phyloP scores from a whole-genome alignment of 169 alveolate species.

The Cardiosporidium cionae region DNA sequence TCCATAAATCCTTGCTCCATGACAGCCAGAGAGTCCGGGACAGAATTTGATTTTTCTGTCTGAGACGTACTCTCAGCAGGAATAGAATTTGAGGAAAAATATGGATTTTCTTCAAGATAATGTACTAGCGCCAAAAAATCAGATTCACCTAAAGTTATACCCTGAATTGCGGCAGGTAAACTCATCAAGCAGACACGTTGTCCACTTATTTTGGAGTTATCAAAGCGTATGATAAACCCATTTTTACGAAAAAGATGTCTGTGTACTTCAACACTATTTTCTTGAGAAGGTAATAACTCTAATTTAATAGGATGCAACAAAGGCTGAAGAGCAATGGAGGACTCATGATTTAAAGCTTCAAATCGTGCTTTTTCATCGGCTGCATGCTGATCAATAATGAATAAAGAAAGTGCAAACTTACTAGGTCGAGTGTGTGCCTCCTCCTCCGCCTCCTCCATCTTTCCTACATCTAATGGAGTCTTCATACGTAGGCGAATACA shows the following conservation, averaged over 20 bases:
- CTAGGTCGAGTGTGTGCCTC: background rate
- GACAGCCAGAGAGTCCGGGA: no score
- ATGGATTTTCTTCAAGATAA: background rate
- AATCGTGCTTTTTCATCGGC: constrained; percentile 91
- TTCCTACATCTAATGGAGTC: background rate
- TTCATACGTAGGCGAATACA: constrained; percentile 33
- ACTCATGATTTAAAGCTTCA: constrained; percentile 74
- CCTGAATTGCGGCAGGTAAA: background rate
- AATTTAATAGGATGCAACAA: constrained; percentile 80
- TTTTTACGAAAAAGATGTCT: background rate
- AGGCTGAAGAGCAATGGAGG: constrained; percentile 70
- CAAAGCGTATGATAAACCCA: constrained; percentile 3
- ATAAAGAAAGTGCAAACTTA: constrained; percentile 50
- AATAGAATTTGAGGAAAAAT: no score
- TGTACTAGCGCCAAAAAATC: background rate
- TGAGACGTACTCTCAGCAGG: no score
- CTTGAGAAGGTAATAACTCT: constrained; percentile 73
- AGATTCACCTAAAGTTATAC: background rate
- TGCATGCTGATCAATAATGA: constrained; percentile 96
- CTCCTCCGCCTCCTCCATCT: background rate
- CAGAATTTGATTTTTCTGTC: no score
- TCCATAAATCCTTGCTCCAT: background rate
- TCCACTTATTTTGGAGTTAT: background rate
- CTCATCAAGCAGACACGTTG: no score
- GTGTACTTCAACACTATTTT: background rate